These are phyloP conservation scores for Excoecaria agallocha DNA, from an alignment of 345 rosid species.

Conservation along the genomic window DNA sequence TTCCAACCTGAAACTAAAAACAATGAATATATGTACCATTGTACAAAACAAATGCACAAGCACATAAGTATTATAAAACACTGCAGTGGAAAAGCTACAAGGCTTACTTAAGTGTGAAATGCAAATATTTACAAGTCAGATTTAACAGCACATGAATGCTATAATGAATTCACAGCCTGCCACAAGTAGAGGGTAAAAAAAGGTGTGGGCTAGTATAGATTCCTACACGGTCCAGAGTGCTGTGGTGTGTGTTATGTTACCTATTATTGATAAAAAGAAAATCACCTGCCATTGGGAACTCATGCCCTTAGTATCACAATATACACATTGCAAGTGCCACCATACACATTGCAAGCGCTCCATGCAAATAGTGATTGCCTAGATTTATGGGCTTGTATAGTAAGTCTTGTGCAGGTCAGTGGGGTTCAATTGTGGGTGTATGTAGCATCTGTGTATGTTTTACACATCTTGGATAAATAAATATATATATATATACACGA, in stretches of 20 bases:
- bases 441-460: not conserved
- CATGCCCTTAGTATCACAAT: not conserved
- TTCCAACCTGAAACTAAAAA: conserved; percentile 64
- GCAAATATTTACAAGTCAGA: not conserved
- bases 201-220: not conserved
- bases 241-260: not conserved
- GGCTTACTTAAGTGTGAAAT: not conserved
- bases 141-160: not conserved
- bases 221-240: not conserved
- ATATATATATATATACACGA: too few species aligned
- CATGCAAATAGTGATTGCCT: not conserved
- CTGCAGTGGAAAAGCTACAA: not conserved
- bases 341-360: not conserved
- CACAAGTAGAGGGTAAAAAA: not conserved
- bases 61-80: not conserved
- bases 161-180: conserved; percentile 7
- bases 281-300: not conserved
- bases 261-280: not conserved
- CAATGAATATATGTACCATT: not conserved
- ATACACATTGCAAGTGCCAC: not conserved
- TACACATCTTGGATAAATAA: not conserved
- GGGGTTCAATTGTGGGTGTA: not conserved
- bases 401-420: not conserved
- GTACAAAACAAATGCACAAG: not conserved
- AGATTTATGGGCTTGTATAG: not conserved